phyloP scores from a whole-genome alignment of 116 monocot species.

The Zostera marina region DNA sequence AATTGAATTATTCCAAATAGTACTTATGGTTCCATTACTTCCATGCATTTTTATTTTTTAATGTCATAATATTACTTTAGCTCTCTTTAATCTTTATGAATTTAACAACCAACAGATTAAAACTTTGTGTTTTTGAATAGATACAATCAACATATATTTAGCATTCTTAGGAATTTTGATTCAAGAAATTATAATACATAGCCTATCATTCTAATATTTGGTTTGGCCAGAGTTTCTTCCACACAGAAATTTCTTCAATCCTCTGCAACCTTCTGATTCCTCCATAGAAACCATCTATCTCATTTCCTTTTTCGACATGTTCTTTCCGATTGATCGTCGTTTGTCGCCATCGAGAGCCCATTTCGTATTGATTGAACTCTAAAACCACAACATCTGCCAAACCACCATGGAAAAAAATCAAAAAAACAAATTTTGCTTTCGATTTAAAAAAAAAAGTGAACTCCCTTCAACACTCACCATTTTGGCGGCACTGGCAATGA shows the following conservation, averaged over 20 bases:
- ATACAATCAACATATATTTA: too few relatives aligned
- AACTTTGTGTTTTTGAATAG: too few relatives aligned
- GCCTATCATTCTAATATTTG: conserved; percentile 37
- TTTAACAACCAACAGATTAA: too few relatives aligned
- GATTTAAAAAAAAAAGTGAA: too few relatives aligned
- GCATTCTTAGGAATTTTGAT: too few relatives aligned
- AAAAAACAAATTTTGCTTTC: background rate
- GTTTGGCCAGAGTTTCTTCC: conserved; percentile 64
- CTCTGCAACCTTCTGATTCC: conserved; percentile 65
- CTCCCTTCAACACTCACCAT: too few relatives aligned
- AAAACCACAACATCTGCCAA: conserved; percentile 45
- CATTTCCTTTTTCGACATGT: conserved; percentile 71
- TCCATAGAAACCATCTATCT: conserved; percentile 78
- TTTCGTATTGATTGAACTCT: conserved; percentile 74
- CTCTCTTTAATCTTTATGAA: too few relatives aligned
- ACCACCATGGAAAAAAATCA: conserved; percentile 1
- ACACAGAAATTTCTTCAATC: conserved; percentile 55
- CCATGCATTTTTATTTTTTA: too few relatives aligned
- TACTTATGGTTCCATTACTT: too few relatives aligned
- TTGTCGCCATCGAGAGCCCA: conserved; percentile 58
- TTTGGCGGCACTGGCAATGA: conserved; percentile 40
- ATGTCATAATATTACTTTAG: too few relatives aligned
- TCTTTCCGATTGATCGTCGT: conserved; percentile 31
- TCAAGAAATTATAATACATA: background rate
- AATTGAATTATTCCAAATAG: too few relatives aligned